Conservation (phyloP, 23 red algal genomes). For the Porphyridium purpureum region DNA sequence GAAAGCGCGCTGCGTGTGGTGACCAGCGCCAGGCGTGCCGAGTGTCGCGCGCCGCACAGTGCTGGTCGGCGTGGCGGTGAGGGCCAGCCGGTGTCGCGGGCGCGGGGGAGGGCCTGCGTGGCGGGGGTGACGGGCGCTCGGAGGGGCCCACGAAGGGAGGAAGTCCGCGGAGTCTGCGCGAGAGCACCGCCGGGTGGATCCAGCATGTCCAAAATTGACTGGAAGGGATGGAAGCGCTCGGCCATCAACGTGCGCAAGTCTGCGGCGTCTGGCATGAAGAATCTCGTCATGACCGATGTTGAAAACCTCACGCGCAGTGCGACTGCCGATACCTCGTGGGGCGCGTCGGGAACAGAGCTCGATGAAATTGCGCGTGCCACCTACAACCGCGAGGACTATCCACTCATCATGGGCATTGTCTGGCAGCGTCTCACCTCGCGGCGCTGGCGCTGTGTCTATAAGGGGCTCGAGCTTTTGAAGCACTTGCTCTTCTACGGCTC, state of each 20-base stretch:
- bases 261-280: neutral
- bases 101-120: too few relatives aligned
- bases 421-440: conserved; percentile 64
- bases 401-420: conserved; percentile 79
- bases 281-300: conserved; percentile 64
- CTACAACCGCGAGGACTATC: conserved; percentile 60
- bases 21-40: too few relatives aligned
- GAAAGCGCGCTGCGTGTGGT: too few relatives aligned
- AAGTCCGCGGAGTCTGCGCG: too few relatives aligned
- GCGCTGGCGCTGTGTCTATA: conserved; percentile 81
- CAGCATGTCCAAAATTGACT: too few relatives aligned
- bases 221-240: neutral
- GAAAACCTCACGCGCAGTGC: conserved; percentile 86
- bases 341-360: conserved; percentile 45
- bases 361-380: conserved; percentile 62
- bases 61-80: too few relatives aligned
- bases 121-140: too few relatives aligned
- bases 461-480: conserved; percentile 62
- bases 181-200: too few relatives aligned
- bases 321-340: conserved; percentile 56
- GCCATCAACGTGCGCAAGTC: neutral
- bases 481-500: conserved; percentile 68
- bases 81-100: too few relatives aligned
- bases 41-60: too few relatives aligned
- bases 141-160: too few relatives aligned